Evolutionary conservation across 495 filamentous ascomycete species (phyloP), one percentile per base, ranked within the genome.

Genomic region (Copromyces sp.): DNA sequence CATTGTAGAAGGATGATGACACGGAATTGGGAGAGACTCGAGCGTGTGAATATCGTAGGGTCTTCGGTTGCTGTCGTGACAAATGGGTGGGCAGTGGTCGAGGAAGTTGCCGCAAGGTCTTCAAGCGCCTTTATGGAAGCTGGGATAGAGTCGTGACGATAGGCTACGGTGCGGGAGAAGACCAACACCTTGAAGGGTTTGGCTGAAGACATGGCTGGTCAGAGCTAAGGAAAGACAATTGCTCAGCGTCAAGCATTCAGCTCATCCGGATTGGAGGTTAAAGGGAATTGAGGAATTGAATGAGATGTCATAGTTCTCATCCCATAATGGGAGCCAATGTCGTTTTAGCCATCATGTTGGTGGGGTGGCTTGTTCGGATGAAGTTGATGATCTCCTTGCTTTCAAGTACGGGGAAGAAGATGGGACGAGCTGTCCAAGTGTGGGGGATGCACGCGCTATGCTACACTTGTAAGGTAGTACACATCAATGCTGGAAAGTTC

Each of bases 81-180:
- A 68, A 81, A 80, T 17, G 65, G 72, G 37, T 20, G 42, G 61
- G 12, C 16, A 29, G 61, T 35, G 0, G 73, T 59, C 35, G 42
- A 3, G 3, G 79, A 78, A 45, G 69, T 29, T 1, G 68, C 69
- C 14, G 75, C 78, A 35, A 81, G 78, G 3, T 65, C 75, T 45
- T 75, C 69, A 40, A 83, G 74, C 5, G 76, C 75, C 0, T 73
- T 69, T 39, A 82, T 78, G 37, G 75, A 79, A 11, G 79, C 73
- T 2, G 81, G 77, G 71, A 82, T 84, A 40, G 77, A 83, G 42
- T 69, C 74, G 59, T 83, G 82, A 38, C 81, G 77, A 69, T 82
- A 83, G 17, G 70, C 78, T 0, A 71, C 69, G 17, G 82, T 82
- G 70, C 77, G 77, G 41, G 78, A 82, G 71, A 83, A 81, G 68